Base-by-base conservation (phyloP, 1,284 basidiomycete species). In the Leucoagaricus sp. region DNA sequence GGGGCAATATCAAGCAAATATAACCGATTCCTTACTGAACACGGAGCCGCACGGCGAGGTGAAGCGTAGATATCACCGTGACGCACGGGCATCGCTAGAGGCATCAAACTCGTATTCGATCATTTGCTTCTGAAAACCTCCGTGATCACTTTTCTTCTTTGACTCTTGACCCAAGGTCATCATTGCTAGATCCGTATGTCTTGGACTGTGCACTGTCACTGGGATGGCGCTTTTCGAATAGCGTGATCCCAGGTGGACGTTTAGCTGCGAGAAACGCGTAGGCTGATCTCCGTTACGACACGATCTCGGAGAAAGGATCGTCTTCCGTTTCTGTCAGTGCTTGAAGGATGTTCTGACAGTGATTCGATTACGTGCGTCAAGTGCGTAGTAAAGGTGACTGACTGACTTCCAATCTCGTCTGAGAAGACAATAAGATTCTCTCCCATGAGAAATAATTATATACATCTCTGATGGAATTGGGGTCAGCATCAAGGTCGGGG, bases 111-210 rank as follows among this genome's bases (percentile, higher is more conserved):
- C 44, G 29, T 31, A 31, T 19, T 36, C 19, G 7, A 31, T 41
- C n/a, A 15, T 15, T 25, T 38, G 33, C 45, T 54, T 55, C 53
- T 42, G 47, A 49, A 26, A 49, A 41, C n/a, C 23, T 21, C 29
- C 29, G 12, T 45, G 41, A 31, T 10, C 33, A n/a, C 15, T 38
- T 28, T 17, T 41, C 12, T 17, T 25, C 29, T 31, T 41, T 52
- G 7, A 41, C 41, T 23, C 1, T 8, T 29, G 7, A 19, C 21
- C 38, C n/a, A 31, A 19, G n/a, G n/a, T 38, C 12, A 10, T 10
- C n/a, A n/a, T 54, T 47, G 15, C 53, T 49, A 55, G 41, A 49
- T 42, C 9, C 21, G 53, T 55, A 17, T 17, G n/a, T 13, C 47
- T 49, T 25, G 28, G 42, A n/a, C n/a, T n/a, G n/a, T n/a, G n/a